These are phyloP conservation scores for Misopates orontium DNA, from an alignment of 257 asterid species.

Conservation along the genomic window DNA sequence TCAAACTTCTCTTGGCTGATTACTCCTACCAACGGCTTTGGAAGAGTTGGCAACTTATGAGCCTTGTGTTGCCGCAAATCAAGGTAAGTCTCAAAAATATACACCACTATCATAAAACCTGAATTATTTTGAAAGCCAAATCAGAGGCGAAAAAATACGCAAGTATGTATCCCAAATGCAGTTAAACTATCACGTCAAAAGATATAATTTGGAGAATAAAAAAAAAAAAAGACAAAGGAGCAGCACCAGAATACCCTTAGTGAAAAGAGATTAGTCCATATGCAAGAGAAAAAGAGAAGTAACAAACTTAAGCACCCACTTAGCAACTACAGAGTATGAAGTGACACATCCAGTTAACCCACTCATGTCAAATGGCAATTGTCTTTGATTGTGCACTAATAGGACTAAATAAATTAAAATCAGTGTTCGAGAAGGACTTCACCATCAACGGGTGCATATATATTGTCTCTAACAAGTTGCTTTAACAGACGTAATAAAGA, in stretches of 20 bases:
- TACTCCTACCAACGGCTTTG: slow-evolving; percentile 80
- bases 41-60: slow-evolving; percentile 81
- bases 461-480: too few relatives aligned
- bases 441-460: too few relatives aligned
- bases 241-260: background rate
- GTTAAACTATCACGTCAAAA: background rate
- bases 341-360: background rate
- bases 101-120: slow-evolving; percentile 92
- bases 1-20: slow-evolving; percentile 91
- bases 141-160: slow-evolving; percentile 6
- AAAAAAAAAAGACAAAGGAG: background rate
- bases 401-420: too few relatives aligned
- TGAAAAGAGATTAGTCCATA: background rate
- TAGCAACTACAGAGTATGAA: too few relatives aligned
- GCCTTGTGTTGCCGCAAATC: slow-evolving; percentile 89
- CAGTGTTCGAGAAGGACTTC: too few relatives aligned
- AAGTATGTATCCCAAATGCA: background rate
- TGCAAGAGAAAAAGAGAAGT: background rate
- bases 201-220: background rate
- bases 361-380: background rate
- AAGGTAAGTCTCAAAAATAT: slow-evolving; percentile 80
- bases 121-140: slow-evolving; percentile 31
- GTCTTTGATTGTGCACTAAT: background rate
- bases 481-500: too few relatives aligned
- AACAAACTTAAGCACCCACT: background rate